Percentiles rank a stretch among this genome's conserved stretches.
Conservation (phyloP, 2,329 filamentous ascomycete genomes). For the Teratosphaeria nubilosa region DNA sequence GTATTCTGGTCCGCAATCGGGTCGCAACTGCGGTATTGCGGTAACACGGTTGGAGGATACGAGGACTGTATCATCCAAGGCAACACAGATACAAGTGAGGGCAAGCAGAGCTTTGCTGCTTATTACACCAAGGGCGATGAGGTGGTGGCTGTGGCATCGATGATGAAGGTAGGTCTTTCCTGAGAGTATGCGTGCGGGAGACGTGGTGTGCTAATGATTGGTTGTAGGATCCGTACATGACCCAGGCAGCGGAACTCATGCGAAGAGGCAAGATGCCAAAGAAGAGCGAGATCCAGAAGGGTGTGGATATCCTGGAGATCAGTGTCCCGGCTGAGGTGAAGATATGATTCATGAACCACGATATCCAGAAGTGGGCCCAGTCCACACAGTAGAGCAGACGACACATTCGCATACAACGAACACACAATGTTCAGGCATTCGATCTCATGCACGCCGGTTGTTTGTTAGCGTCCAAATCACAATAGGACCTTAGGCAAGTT, state of each 20-base stretch:
- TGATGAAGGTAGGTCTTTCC: slow-evolving; percentile 48
- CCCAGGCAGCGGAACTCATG: slow-evolving; percentile 78
- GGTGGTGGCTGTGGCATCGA: slow-evolving; percentile 81
- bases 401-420: not conserved
- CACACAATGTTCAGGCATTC: not conserved
- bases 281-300: slow-evolving; percentile 65
- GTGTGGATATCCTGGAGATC: slow-evolving; percentile 40
- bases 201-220: slow-evolving; percentile 41
- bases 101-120: slow-evolving; percentile 69
- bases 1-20: slow-evolving; percentile 96
- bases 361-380: not conserved
- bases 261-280: slow-evolving; percentile 67
- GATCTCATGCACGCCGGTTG: no score
- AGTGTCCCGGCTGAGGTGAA: slow-evolving; percentile 36
- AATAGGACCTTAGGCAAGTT: no score
- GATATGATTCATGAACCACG: slow-evolving; percentile 23
- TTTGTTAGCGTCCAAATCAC: no score
- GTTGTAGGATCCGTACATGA: slow-evolving; percentile 75
- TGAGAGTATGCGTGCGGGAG: not conserved
- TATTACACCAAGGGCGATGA: slow-evolving; percentile 82
- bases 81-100: slow-evolving; percentile 46
- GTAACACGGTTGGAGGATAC: slow-evolving; percentile 71
- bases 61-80: slow-evolving; percentile 79
- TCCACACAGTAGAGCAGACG: not conserved
- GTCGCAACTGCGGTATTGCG: slow-evolving; percentile 83